A percentile compares a stretch with the other conserved stretches of the same genome.
phyloP scores from a whole-genome alignment of 2,329 filamentous ascomycete species.

The Immersiporthe knoxdaviesiana region DNA sequence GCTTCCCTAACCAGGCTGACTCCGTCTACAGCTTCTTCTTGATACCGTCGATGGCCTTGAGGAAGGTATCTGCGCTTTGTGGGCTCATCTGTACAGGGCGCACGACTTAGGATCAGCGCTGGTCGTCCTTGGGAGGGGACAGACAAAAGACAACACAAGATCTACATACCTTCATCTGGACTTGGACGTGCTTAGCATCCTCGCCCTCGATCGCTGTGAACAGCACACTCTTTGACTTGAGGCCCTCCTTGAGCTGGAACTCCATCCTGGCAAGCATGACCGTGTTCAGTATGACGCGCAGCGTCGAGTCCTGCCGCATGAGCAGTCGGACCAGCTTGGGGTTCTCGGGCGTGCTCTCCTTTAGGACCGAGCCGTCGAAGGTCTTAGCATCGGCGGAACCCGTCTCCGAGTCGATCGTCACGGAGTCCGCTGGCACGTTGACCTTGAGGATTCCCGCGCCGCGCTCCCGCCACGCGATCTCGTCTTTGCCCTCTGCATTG shows the following conservation, averaged over 20 bases:
- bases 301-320: constrained; percentile 88
- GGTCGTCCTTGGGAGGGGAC: background rate
- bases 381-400: constrained; percentile 53
- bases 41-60: constrained; percentile 53
- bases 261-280: constrained; percentile 77
- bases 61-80: constrained; percentile 56
- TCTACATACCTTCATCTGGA: constrained; percentile 62
- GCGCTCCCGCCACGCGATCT: constrained; percentile 84
- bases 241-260: constrained; percentile 75
- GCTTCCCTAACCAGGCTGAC: background rate
- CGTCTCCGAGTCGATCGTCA: constrained; percentile 56
- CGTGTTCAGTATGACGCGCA: constrained; percentile 85
- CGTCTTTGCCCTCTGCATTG: constrained; percentile 39
- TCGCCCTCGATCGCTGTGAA: constrained; percentile 66
- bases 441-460: constrained; percentile 83
- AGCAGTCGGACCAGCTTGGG: constrained; percentile 70
- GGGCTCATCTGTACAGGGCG: constrained; percentile 51
- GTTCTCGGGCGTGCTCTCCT: constrained; percentile 43
- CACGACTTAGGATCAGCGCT: background rate
- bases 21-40: constrained; percentile 51
- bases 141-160: constrained; percentile 26
- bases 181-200: constrained; percentile 57
- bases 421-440: constrained; percentile 68
- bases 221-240: constrained; percentile 70
- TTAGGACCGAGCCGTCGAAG: constrained; percentile 59